phyloP scores from a whole-genome alignment of 1,284 basidiomycete genomes.

The Tetrapyrgos nigripes region DNA sequence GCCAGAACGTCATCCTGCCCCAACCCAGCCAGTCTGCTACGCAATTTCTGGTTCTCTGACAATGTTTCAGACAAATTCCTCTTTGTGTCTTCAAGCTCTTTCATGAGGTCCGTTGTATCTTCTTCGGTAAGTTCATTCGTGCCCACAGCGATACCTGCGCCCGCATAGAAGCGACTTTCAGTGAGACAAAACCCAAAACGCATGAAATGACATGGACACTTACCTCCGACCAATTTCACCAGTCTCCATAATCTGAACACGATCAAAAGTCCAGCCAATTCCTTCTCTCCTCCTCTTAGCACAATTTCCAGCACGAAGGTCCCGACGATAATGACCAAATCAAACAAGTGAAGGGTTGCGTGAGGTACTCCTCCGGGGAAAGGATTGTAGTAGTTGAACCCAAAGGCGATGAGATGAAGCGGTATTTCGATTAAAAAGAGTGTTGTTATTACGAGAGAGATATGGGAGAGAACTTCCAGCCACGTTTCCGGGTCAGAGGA shows the following conservation, averaged over 20 bases:
- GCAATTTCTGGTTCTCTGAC: constrained; percentile 46
- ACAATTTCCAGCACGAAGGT: constrained; percentile 77
- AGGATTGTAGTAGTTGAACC: constrained; percentile 63
- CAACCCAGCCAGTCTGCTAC: constrained; percentile 33
- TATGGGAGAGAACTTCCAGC: constrained; percentile 64
- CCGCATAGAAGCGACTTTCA: neutral
- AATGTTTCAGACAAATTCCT: constrained; percentile 39
- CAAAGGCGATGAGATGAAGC: constrained; percentile 68
- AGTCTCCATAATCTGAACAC: constrained; percentile 80
- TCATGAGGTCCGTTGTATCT: constrained; percentile 49
- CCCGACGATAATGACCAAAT: constrained; percentile 69
- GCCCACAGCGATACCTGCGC: constrained; percentile 73
- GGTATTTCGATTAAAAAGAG: constrained; percentile 82
- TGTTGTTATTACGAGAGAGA: constrained; percentile 72
- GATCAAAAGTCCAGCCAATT: constrained; percentile 73
- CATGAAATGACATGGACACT: constrained; percentile 21
- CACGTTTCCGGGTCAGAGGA: constrained; percentile 57
- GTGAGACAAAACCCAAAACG: constrained; percentile 46
- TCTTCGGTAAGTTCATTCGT: constrained; percentile 69
- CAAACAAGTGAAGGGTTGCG: constrained; percentile 71
- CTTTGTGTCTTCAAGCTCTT: constrained; percentile 51
- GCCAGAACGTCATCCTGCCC: constrained; percentile 5
- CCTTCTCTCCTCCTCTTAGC: constrained; percentile 68
- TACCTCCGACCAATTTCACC: constrained; percentile 80
- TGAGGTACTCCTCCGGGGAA: constrained; percentile 51